Evolutionary conservation across 1,284 basidiomycete species (phyloP).

Genomic region (Tilletia walkeri): DNA sequence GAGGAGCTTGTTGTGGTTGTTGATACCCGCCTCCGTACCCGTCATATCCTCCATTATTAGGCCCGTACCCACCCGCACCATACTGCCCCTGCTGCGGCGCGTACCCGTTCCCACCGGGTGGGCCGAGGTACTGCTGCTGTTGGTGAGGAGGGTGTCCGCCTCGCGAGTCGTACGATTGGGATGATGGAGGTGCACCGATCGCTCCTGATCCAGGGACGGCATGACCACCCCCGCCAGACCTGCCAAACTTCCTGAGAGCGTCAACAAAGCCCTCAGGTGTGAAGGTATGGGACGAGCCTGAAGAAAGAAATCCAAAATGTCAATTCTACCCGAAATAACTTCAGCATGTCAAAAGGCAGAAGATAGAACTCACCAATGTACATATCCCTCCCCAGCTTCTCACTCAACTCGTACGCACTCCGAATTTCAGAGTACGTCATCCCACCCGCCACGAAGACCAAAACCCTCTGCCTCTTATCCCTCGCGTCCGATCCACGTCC

Average conservation of each 20-base stretch:
- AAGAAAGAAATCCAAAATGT: too few species aligned
- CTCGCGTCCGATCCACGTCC: slow-evolving; percentile 20
- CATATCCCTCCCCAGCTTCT: slow-evolving; percentile 76
- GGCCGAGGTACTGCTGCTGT: neutral
- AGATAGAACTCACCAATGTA: slow-evolving; percentile 70
- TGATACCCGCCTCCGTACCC: neutral
- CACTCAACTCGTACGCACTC: slow-evolving; percentile 77
- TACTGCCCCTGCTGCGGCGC: neutral
- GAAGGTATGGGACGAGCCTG: slow-evolving; percentile 83
- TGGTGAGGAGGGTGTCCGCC: neutral
- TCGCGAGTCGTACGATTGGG: neutral
- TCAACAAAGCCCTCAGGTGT: slow-evolving; percentile 82
- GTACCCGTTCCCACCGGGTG: neutral
- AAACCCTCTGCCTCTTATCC: slow-evolving; percentile 70
- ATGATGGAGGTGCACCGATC: neutral
- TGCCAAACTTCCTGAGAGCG: slow-evolving; percentile 67
- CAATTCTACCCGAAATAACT: too few species aligned
- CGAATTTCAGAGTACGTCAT: slow-evolving; percentile 95
- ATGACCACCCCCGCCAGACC: slow-evolving; percentile 29
- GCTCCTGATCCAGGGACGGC: slow-evolving; percentile 1
- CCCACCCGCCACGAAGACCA: slow-evolving; percentile 91
- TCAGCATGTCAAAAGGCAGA: too few species aligned
- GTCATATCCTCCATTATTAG: neutral
- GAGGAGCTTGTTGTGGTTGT: neutral
- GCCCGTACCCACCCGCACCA: neutral